phyloP scores from a whole-genome alignment of 768 basidiomycete species.

The Cystofilobasidium macerans region DNA sequence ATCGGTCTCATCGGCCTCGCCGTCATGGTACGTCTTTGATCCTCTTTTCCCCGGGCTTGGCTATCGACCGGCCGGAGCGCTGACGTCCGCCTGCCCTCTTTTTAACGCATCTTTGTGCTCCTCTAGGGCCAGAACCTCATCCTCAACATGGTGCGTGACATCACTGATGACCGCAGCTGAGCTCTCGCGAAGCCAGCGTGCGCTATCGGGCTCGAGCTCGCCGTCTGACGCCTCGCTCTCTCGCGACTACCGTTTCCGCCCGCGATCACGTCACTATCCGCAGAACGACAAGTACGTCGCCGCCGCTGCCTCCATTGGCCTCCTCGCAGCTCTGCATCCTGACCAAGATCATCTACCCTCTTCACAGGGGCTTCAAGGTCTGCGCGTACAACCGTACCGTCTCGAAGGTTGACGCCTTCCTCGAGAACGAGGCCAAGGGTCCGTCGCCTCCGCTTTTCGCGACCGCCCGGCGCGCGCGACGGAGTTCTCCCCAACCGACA shows the following conservation, averaged over 20 bases:
- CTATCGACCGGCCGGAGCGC: neutral
- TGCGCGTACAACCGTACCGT: constrained; percentile 95
- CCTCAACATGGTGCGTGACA: constrained; percentile 64
- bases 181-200: no score
- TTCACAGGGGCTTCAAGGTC: constrained; percentile 66
- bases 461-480: neutral
- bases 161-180: no score
- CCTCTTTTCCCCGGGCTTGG: constrained; percentile 20
- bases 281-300: constrained; percentile 77
- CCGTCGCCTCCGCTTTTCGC: constrained; percentile 30
- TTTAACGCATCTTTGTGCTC: neutral
- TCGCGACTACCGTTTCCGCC: neutral
- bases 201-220: no score
- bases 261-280: neutral
- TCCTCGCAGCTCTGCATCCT: no score
- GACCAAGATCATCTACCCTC: no score
- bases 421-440: constrained; percentile 97
- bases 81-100: constrained; percentile 1
- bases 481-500: no score
- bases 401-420: constrained; percentile 89
- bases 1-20: constrained; percentile 97
- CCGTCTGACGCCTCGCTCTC: neutral
- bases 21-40: constrained; percentile 66
- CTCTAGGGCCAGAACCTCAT: constrained; percentile 87
- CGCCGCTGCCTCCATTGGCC: no score